Base-by-base conservation (phyloP, 768 basidiomycete species). In the Phaeolepiota aurea region DNA sequence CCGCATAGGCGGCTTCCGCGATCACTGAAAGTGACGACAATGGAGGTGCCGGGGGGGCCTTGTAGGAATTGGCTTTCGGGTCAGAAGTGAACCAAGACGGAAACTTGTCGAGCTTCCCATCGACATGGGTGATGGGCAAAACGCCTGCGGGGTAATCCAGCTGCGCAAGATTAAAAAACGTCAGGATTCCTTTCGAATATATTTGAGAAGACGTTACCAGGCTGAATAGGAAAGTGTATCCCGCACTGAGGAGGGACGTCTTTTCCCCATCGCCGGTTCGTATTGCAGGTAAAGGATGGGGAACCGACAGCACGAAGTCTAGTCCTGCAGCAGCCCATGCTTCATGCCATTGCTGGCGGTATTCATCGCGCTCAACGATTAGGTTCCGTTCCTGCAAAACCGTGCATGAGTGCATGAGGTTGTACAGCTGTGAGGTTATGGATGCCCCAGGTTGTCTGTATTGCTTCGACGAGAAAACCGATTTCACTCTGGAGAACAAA, bases 161-260 rank as follows among this genome's bases (percentile, higher is more conserved):
- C 73, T 73, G 39, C 25, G 20, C 5, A 13, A 21, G 9, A 33
- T 34, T 28, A 30, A 28, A 23, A 21, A 16, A 38, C 25, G 32
- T 48, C 32, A 25, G 13, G 10, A 15, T 20, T 23, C 20, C 31
- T 20, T 32, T 48, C 42, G 43, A 31, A 25, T 14, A 37, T 5
- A 40, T 28, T 59, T 65, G 34, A 43, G 41, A 20, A 31, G 25
- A 9, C 64, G 76, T 32, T 32, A 81, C 82, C 50, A 85, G 47
- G 44, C 79, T 86, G 60, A 80, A 87, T 21, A 86, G 49, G 50
- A 77, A 75, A 0, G 80, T 77, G 52, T 81, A 82, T 4, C 72
- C 74, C 5, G 75, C 74, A 32, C 76, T 74, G 58, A 74, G 68
- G 49, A 77, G 63, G 12, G 72, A 71, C n/a, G 71, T 69, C 44